phyloP scores from a whole-genome alignment of 805 yeast species.

The Zygosaccharomyces gambellarensis region DNA sequence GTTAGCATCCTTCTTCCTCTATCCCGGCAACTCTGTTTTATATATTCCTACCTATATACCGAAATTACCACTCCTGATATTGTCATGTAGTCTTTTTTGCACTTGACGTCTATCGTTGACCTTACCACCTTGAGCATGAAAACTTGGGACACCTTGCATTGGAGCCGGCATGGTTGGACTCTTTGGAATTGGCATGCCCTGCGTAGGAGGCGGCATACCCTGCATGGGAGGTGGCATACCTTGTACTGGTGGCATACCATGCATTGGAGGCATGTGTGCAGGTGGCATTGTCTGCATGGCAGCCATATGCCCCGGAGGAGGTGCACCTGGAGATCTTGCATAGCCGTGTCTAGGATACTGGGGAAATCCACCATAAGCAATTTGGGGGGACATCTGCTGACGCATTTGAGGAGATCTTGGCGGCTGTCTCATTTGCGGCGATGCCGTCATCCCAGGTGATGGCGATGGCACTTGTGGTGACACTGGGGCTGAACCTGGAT shows the following conservation, averaged over 20 bases:
- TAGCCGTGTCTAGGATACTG: background rate
- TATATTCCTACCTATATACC: constrained; percentile 45
- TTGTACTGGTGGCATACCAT: constrained; percentile 1
- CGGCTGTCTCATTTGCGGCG: constrained; percentile 12
- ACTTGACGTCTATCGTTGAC: constrained; percentile 32
- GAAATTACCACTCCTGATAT: constrained; percentile 60
- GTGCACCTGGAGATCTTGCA: constrained; percentile 1
- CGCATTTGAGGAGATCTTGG: background rate
- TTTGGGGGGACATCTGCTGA: constrained; percentile 7
- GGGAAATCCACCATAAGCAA: constrained; percentile 3
- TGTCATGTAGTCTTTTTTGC: constrained; percentile 57
- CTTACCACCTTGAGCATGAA: constrained; percentile 7
- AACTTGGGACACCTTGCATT: constrained; percentile 1
- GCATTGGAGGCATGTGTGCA: constrained; percentile 8
- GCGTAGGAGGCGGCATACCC: constrained; percentile 5
- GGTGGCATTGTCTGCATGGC: constrained; percentile 8
- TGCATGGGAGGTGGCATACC: constrained; percentile 7
- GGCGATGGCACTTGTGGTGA: constrained; percentile 8
- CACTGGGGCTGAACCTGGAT: background rate
- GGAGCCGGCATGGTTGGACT: constrained; percentile 4
- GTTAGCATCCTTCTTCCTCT: background rate
- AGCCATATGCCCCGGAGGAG: constrained; percentile 1
- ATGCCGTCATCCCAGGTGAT: constrained; percentile 7
- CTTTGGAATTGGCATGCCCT: constrained; percentile 10
- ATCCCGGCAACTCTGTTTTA: background rate